Evolutionary conservation across 1,284 basidiomycete species (phyloP).

Genomic region (Puccinia horiana): DNA sequence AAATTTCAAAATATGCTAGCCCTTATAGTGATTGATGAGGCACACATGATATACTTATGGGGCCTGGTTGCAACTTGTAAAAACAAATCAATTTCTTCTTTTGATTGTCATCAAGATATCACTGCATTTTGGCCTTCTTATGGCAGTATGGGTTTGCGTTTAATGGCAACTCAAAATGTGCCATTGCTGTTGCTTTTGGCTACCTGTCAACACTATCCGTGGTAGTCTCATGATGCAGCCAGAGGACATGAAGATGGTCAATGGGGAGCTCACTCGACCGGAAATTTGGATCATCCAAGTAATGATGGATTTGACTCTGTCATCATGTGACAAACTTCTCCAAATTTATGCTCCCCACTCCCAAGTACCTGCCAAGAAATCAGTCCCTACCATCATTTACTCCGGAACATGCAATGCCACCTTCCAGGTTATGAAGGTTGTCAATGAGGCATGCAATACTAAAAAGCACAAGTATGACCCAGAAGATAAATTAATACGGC

Average conservation of each 20-base stretch:
- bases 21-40: too few relatives aligned
- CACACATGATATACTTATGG: too few relatives aligned
- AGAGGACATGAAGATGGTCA: not conserved
- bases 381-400: too few relatives aligned
- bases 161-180: not conserved
- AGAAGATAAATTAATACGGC: not conserved
- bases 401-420: not conserved
- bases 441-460: not conserved
- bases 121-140: not conserved
- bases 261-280: too few relatives aligned
- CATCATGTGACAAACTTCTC: not conserved
- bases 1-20: too few relatives aligned
- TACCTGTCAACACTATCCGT: not conserved
- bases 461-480: not conserved
- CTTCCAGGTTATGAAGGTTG: not conserved
- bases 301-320: too few relatives aligned
- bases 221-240: not conserved
- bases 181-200: constrained; percentile 2
- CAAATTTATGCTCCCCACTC: not conserved
- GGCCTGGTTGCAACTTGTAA: not conserved
- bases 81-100: not conserved
- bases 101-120: not conserved
- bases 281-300: too few relatives aligned
- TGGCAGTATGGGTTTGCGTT: not conserved
- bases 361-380: not conserved